Conservation (phyloP, 2,329 filamentous ascomycete genomes). For the Penicillium palitans region DNA sequence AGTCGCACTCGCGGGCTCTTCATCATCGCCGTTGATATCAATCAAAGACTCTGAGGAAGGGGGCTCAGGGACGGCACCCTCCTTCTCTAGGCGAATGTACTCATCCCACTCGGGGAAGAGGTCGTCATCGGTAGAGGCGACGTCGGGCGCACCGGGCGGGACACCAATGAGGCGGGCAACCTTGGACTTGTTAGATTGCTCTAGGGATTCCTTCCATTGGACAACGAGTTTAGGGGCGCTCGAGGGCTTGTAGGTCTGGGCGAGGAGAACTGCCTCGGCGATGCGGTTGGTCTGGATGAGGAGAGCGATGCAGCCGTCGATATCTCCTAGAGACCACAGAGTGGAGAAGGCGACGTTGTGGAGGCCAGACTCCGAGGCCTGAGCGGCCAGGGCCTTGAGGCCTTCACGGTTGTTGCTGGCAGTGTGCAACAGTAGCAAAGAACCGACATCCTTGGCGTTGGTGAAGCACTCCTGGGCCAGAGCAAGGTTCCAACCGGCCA, state of each 20-base stretch:
- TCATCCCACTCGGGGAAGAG: slow-evolving; percentile 97
- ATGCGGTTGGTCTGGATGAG: slow-evolving; percentile 75
- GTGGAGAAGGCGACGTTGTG: slow-evolving; percentile 94
- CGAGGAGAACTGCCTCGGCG: slow-evolving; percentile 85
- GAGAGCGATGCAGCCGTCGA: slow-evolving; percentile 77
- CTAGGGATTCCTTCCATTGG: slow-evolving; percentile 79
- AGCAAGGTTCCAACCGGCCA: slow-evolving; percentile 80
- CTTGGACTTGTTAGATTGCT: slow-evolving; percentile 81
- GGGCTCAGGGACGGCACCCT: slow-evolving; percentile 56
- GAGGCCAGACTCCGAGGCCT: slow-evolving; percentile 73
- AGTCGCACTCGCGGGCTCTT: slow-evolving; percentile 32
- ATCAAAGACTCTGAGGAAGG: slow-evolving; percentile 44
- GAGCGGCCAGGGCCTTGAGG: slow-evolving; percentile 67
- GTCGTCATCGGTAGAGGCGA: slow-evolving; percentile 61
- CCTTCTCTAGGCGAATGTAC: slow-evolving; percentile 76
- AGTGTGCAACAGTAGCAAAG: slow-evolving; percentile 81
- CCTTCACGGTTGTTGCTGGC: slow-evolving; percentile 78
- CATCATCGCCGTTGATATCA: slow-evolving; percentile 40
- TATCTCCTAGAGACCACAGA: slow-evolving; percentile 81
- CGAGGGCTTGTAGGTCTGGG: slow-evolving; percentile 93
- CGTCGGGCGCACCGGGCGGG: slow-evolving; percentile 68
- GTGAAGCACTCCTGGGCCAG: slow-evolving; percentile 92
- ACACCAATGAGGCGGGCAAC: slow-evolving; percentile 80
- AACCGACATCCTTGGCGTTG: slow-evolving; percentile 86
- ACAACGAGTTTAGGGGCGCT: slow-evolving; percentile 65